Conservation (phyloP, 2,329 filamentous ascomycete genomes). For the Ophioceras dolichostomum region DNA sequence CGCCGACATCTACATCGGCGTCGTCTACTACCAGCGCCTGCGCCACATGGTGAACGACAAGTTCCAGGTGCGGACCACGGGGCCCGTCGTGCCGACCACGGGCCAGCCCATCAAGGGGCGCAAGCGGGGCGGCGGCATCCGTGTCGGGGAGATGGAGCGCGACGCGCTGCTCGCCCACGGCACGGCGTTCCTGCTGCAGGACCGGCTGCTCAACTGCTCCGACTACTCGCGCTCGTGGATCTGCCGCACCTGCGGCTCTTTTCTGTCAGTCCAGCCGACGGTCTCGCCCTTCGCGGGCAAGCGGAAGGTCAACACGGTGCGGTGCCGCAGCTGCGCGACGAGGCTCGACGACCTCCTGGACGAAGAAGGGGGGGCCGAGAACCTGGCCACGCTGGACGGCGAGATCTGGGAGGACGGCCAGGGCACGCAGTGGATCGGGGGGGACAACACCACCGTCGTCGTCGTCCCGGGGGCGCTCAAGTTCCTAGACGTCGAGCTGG, state of each 20-base stretch:
- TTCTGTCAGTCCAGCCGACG: constrained; percentile 75
- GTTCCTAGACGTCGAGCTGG: constrained; percentile 88
- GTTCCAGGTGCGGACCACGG: constrained; percentile 93
- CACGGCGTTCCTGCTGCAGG: constrained; percentile 86
- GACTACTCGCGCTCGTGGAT: constrained; percentile 87
- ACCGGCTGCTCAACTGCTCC: constrained; percentile 92
- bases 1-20: constrained; percentile 91
- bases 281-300: constrained; percentile 54
- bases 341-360: constrained; percentile 45
- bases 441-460: constrained; percentile 81
- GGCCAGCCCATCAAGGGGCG: constrained; percentile 96
- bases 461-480: constrained; percentile 87
- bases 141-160: constrained; percentile 98
- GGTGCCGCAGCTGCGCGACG: constrained; percentile 68
- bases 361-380: no score
- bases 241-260: constrained; percentile 79
- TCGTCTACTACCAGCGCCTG: constrained; percentile 96
- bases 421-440: constrained; percentile 73
- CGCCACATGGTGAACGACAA: constrained; percentile 99
- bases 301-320: constrained; percentile 56
- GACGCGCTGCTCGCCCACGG: constrained; percentile 92
- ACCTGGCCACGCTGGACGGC: constrained; percentile 44
- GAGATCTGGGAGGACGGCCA: constrained; percentile 91
- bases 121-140: constrained; percentile 94
- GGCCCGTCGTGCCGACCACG: constrained; percentile 78